Evolutionary conservation across 768 basidiomycete species (phyloP).

Genomic region (Mycena sanguinolenta): DNA sequence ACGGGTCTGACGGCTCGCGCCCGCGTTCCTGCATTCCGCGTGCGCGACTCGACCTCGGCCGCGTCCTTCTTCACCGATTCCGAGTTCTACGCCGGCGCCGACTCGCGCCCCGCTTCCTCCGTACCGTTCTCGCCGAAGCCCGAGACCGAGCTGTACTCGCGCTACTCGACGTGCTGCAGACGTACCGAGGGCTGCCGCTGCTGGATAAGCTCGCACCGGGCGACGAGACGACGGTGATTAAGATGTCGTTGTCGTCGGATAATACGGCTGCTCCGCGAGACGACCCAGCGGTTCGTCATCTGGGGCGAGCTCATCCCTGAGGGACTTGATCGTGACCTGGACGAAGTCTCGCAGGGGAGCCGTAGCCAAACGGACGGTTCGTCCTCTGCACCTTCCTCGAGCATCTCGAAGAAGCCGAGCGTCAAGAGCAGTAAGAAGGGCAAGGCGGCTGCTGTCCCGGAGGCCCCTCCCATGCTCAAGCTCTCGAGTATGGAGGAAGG

Average conservation of each 20-base stretch:
- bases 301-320: conserved; percentile 75
- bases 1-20: conserved; percentile 34
- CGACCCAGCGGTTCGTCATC: conserved; percentile 91
- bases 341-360: conserved; percentile 54
- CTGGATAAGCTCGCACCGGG: conserved; percentile 75
- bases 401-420: conserved; percentile 53
- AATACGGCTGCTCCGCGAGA: conserved; percentile 82
- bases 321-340: conserved; percentile 43
- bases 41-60: conserved; percentile 34
- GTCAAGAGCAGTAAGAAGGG: conserved; percentile 48
- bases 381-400: conserved; percentile 51
- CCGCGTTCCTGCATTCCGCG: conserved; percentile 49
- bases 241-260: conserved; percentile 75
- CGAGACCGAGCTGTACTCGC: conserved; percentile 68
- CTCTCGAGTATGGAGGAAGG: conserved; percentile 40
- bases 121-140: conserved; percentile 51
- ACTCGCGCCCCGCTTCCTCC: conserved; percentile 38
- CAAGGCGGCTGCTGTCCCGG: conserved; percentile 49
- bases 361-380: conserved; percentile 54
- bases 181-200: conserved; percentile 80
- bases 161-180: conserved; percentile 84
- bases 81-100: conserved; percentile 18
- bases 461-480: conserved; percentile 41
- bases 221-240: conserved; percentile 76
- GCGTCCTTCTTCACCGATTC: conserved; percentile 35